Base-by-base conservation (phyloP, 371 early-diverging fungal genomes). In the Actinomortierella ambigua region DNA sequence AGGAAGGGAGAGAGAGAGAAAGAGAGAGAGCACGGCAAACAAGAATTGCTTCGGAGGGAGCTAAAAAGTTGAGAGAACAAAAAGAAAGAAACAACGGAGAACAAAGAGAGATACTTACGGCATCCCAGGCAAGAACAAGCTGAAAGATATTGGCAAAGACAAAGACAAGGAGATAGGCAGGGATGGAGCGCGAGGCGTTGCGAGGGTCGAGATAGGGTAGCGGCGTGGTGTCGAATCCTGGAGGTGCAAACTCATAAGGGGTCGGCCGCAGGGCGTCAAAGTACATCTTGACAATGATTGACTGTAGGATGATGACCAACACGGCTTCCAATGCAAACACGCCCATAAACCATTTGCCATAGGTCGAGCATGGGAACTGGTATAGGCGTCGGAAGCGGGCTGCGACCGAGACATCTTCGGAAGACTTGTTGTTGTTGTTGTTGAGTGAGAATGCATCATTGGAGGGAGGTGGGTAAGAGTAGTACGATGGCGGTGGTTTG, bases 111-210 rank as follows among this genome's bases (percentile, higher is more conserved):
- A 24, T 0, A 73, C 86, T 82, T 82, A 90, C 91, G 29, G 92
- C 92, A 76, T 93, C 94, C 84, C 87, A 86, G 40, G 86, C 81
- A 24, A 92, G 66, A 24, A 83, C 79, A 9, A 91, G 79, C 71
- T 89, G 89, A 64, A 90, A 92, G 15, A 93, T 59, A 77, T 90
- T 90, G 9, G 88, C 84, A 52, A 87, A 67, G 55, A 89, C 86
- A 70, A 93, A 93, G 56, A 93, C 90, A 63, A 88, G 83, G 43
- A 91, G 68, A 61, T 93, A 93, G 6, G 90, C 89, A 40, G 90
- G 89, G 41, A 90, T 87, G 48, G 61, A 54, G 14, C 68, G 56
- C 15, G 60, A 75, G 28, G 34, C 61, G 27, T 75, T 69, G 13
- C 28, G 24, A 7, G 44, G n/a, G 40, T 61, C 63, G 55, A 61